These are phyloP conservation scores for Talaromyces sp. DNA, from an alignment of 2,329 filamentous ascomycete genomes.

Conservation along the genomic window DNA sequence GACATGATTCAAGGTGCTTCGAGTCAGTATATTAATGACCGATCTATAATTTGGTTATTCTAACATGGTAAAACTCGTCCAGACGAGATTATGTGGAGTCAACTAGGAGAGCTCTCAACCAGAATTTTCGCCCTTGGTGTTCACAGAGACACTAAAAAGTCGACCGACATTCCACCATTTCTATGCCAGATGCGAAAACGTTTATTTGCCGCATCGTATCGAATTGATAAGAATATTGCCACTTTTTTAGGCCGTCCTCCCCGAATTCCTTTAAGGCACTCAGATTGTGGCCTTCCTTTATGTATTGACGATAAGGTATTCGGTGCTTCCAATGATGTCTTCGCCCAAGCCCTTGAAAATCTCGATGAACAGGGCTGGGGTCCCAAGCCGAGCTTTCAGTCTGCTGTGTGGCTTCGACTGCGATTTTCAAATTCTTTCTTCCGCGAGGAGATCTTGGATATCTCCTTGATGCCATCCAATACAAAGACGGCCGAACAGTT, in stretches of 20 bases:
- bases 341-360: background rate
- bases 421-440: background rate
- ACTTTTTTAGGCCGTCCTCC: slow-evolving; percentile 9
- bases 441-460: slow-evolving; percentile 12
- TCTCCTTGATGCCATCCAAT: background rate
- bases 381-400: background rate
- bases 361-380: slow-evolving; percentile 4
- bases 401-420: slow-evolving; percentile 4
- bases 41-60: background rate
- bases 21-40: slow-evolving; percentile 25
- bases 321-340: background rate
- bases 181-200: slow-evolving; percentile 2
- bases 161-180: background rate
- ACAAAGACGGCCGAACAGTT: background rate
- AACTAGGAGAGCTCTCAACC: slow-evolving; percentile 6
- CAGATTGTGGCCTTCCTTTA: background rate
- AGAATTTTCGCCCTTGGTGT: background rate
- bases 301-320: background rate
- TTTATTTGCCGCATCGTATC: slow-evolving; percentile 10
- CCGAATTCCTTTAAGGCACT: background rate
- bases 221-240: slow-evolving; percentile 3
- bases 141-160: background rate
- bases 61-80: background rate
- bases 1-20: slow-evolving; percentile 36
- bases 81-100: slow-evolving; percentile 6